Conservation (phyloP, 352 stramenopile species). For the Phytophthora citrophthora region DNA sequence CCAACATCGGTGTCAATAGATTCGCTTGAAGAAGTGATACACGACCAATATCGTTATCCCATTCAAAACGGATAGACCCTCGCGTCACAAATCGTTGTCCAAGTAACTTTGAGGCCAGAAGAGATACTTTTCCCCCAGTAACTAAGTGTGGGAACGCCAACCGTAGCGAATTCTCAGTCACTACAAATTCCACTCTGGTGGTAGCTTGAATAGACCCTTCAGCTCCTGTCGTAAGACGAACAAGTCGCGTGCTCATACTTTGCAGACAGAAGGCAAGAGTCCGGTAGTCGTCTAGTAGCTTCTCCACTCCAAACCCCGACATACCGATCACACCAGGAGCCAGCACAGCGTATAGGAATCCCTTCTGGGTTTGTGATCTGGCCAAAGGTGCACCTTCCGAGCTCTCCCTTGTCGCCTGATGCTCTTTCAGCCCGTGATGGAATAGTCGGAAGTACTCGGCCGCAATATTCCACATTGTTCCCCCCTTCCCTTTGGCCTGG, state of each 20-base stretch:
- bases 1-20: slow-evolving; percentile 12
- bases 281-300: not conserved
- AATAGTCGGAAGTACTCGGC: slow-evolving; percentile 4
- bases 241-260: not conserved
- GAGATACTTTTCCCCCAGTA: not conserved
- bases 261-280: not conserved
- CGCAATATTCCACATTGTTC: not conserved
- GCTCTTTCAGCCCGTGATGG: not conserved
- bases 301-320: not conserved
- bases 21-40: not conserved
- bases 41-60: not conserved
- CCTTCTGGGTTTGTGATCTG: not conserved
- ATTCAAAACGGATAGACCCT: slow-evolving; percentile 1
- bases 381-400: too few relatives aligned
- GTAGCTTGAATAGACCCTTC: not conserved
- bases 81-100: not conserved
- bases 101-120: not conserved
- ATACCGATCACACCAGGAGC: not conserved
- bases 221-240: not conserved
- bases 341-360: slow-evolving; percentile 3
- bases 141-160: slow-evolving; percentile 1
- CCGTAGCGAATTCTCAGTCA: not conserved
- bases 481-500: not conserved
- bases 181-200: not conserved
- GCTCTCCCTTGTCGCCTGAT: not conserved